phyloP scores from a whole-genome alignment of 345 rosid genomes.

The Noccaea caerulescens region DNA sequence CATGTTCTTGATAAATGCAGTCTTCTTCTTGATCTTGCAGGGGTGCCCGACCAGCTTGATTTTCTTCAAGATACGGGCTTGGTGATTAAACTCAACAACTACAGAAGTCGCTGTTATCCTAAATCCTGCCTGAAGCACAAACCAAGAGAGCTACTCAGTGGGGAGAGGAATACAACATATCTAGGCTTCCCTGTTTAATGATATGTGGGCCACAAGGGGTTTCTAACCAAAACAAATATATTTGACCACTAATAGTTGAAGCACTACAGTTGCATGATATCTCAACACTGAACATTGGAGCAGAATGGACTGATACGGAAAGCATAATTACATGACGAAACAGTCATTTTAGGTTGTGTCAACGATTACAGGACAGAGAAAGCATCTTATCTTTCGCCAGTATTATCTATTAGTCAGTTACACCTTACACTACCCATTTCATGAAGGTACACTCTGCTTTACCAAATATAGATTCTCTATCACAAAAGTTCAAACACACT shows the following conservation, averaged over 20 bases:
- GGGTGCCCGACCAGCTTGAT: slow-evolving; percentile 89
- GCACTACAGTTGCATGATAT: background rate
- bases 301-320: background rate
- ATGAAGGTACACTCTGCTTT: slow-evolving; percentile 14
- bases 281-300: slow-evolving; percentile 5
- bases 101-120: slow-evolving; percentile 84
- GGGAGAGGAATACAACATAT: slow-evolving; percentile 17
- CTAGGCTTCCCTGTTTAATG: background rate
- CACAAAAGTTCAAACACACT: slow-evolving; percentile 29
- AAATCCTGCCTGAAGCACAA: slow-evolving; percentile 65
- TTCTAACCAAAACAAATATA: slow-evolving; percentile 2
- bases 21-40: slow-evolving; percentile 86
- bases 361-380: slow-evolving; percentile 1
- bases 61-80: slow-evolving; percentile 74
- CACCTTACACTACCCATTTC: slow-evolving; percentile 18
- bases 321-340: slow-evolving; percentile 4
- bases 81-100: slow-evolving; percentile 84
- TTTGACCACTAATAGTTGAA: slow-evolving; percentile 26
- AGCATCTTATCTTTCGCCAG: background rate
- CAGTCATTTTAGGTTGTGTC: slow-evolving; percentile 16
- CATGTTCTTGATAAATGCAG: slow-evolving; percentile 86
- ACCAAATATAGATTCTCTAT: slow-evolving; percentile 15
- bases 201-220: background rate
- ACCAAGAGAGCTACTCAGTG: slow-evolving; percentile 38
- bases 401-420: slow-evolving; percentile 17